These are phyloP conservation scores for Apiospora kogelbergensis DNA, from an alignment of 2,329 filamentous ascomycete genomes.

Conservation along the genomic window DNA sequence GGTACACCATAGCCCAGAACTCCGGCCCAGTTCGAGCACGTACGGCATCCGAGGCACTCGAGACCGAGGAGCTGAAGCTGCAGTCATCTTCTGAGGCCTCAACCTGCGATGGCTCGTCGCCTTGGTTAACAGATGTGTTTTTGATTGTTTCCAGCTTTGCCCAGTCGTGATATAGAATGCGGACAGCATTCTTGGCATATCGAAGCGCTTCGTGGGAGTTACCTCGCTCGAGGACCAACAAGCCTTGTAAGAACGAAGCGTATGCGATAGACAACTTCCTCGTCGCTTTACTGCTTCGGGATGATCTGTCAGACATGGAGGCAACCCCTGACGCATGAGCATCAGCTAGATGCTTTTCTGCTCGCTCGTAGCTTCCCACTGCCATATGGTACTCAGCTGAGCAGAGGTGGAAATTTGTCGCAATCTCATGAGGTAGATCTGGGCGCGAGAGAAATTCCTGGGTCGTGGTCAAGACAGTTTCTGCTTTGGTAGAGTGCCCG, in stretches of 20 bases:
- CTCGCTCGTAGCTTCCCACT: conserved; percentile 65
- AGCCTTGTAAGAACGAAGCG: conserved; percentile 64
- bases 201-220: conserved; percentile 57
- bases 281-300: conserved; percentile 38
- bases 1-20: conserved; percentile 78
- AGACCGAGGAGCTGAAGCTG: conserved; percentile 27
- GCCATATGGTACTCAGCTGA: conserved; percentile 74
- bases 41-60: conserved; percentile 22
- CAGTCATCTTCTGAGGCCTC: conserved; percentile 26
- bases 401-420: conserved; percentile 63
- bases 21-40: conserved; percentile 53
- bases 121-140: conserved; percentile 16
- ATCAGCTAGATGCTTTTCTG: conserved; percentile 40
- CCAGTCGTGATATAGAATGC: conserved; percentile 57
- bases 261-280: conserved; percentile 57
- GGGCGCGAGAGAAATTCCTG: conserved; percentile 46
- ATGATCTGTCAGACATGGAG: conserved; percentile 18
- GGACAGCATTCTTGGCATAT: conserved; percentile 58
- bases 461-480: conserved; percentile 56
- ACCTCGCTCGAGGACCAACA: conserved; percentile 63
- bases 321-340: conserved; percentile 39
- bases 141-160: conserved; percentile 46
- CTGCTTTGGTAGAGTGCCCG: conserved; percentile 52
- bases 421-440: conserved; percentile 40
- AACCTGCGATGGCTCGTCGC: conserved; percentile 26